These are phyloP conservation scores for Antrodiella citrinella DNA, from an alignment of 768 basidiomycete species.

Conservation along the genomic window DNA sequence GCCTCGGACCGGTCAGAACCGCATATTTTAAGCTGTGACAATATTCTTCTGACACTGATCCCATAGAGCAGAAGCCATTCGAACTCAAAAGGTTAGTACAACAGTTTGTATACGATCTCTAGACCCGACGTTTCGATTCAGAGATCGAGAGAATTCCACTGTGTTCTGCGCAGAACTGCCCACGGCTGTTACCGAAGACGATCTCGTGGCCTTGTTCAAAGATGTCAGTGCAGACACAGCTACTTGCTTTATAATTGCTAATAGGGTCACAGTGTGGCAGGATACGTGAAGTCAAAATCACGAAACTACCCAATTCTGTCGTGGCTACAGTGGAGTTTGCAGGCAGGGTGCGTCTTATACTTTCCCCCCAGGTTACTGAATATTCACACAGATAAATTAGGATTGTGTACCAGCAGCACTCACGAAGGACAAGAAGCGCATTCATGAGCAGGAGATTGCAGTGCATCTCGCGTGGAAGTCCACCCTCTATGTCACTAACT, in stretches of 20 bases:
- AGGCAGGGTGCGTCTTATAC: conserved; percentile 38
- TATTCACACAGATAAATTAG: conserved; percentile 27
- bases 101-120: background rate
- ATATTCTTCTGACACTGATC: background rate
- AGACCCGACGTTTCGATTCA: conserved; percentile 21
- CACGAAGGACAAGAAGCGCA: conserved; percentile 90
- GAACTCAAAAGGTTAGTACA: conserved; percentile 51
- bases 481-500: conserved; percentile 94
- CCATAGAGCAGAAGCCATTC: conserved; percentile 35
- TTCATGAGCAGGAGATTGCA: conserved; percentile 66
- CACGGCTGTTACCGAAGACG: conserved; percentile 46
- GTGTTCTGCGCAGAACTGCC: conserved; percentile 79
- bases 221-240: conserved; percentile 62
- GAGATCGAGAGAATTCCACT: conserved; percentile 93
- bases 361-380: background rate
- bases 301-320: conserved; percentile 42
- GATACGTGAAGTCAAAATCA: conserved; percentile 80
- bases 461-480: conserved; percentile 92
- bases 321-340: conserved; percentile 90
- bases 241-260: too few species aligned
- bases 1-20: conserved; percentile 44
- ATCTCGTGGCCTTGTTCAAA: conserved; percentile 70
- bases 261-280: conserved; percentile 79
- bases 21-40: background rate
- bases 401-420: conserved; percentile 80